Base-by-base conservation (phyloP, 345 rosid genomes). In the Orychophragmus violaceus region DNA sequence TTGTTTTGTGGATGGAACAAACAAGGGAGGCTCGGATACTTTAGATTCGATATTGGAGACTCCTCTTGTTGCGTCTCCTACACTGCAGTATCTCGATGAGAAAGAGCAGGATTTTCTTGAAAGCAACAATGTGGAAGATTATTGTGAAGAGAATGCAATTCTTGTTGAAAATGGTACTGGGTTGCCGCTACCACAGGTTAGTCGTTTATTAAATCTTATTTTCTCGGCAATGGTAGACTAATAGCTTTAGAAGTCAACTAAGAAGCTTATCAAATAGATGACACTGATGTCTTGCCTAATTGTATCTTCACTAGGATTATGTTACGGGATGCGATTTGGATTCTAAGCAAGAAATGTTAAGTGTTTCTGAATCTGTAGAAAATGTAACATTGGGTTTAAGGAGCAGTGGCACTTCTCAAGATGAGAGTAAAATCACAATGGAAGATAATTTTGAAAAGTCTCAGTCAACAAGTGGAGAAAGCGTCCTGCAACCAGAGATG, bases 81-180 rank as follows among this genome's bases (percentile, higher is more conserved):
- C 67, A 13, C 28, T 70, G 39, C 66, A 45, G 61, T 68, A 70
- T 76, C 65, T 70, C 2, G 78, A 73, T 46, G 69, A 74, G 64
- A 74, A 74, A 64, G 82, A 80, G 56, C 74, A 66, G 71, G 60
- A 52, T 74, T 76, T 55, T 70, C 75, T 70, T 28, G 81, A 77
- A 64, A 74, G 24, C 24, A 78, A 17, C 39, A 53, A 35, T 68
- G 74, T 70, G 29, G 70, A 50, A 42, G 77, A 52, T 48, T 64
- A 72, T 29, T 55, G 61, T 54, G 65, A 77, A 70, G 84, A 81
- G 52, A 74, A 71, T 23, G 63, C 85, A 14, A 64, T 68, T 64
- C 46, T 74, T 29, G 74, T 71, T 54, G 70, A 57, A 36, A 65
- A 67, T 68, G 80, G 70, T 68, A 72, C 79, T 58, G 71, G 74